Base-by-base conservation (phyloP, 306 rosid species). In the Chamaecrista fasciculata region DNA sequence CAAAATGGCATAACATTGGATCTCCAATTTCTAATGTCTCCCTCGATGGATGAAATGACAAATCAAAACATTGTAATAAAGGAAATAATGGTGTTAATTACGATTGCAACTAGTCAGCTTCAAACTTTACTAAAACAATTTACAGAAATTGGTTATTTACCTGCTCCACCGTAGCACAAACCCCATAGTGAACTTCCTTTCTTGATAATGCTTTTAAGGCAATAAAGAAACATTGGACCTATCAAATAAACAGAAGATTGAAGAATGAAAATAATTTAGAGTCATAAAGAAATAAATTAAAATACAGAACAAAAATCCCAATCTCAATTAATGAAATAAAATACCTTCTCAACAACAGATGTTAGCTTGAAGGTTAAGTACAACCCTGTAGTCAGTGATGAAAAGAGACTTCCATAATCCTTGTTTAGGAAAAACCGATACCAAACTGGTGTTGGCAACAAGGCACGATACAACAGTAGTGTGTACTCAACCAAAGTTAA, bases 391-490 rank as follows among this genome's bases (percentile, higher is more conserved):
- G 81, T 84, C 77, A 90, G 81, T 28, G 97, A 86, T 20, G 98
- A 94, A 78, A 94, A 94, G 82, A 94, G 85, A 81, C 95, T 84
- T 67, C 96, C 97, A 71, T 85, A 78, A 19, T 85, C 92, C 76
- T 81, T 90, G 87, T 94, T 86, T 73, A 90, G 79, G 83, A 88
- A 90, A 83, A 90, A 90, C 5, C 91, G 83, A 68, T 90, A 90
- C 97, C 97, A 94, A 62, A 94, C 92, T 21, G 98, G 96, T 51
- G 92, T 72, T 49, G 98, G 96, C 81, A 94, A 70, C 62, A 90
- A 75, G 19, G 87, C 86, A 66, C 95, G 97, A 77, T 90, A 94
- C 69, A 94, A 66, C 40, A 94, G 82, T 75, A 90, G 83, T 1
- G 83, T 19, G 76, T 90, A 85, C 82, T 94, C 98, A 43, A 90